phyloP scores from a whole-genome alignment of 805 yeast species.

The Priceomyces carsonii region DNA sequence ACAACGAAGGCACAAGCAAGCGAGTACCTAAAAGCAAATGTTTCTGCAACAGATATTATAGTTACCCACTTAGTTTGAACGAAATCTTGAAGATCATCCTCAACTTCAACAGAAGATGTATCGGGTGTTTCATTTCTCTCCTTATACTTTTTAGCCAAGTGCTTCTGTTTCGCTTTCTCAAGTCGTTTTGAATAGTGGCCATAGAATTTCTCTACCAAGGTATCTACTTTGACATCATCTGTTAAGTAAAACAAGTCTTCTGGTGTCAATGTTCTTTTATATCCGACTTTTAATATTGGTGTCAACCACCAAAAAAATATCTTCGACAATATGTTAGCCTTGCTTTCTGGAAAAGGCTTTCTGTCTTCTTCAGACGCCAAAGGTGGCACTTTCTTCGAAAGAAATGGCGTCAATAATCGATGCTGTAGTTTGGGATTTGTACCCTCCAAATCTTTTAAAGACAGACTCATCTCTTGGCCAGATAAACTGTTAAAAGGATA shows the following conservation, averaged over 20 bases:
- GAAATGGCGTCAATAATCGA: conserved; percentile 33
- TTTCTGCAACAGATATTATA: conserved; percentile 23
- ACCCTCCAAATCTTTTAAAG: conserved; percentile 8
- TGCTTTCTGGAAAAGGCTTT: conserved; percentile 41
- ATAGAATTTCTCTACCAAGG: conserved; percentile 29
- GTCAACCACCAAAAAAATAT: conserved; percentile 66
- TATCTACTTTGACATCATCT: conserved; percentile 35
- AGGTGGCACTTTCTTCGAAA: conserved; percentile 48
- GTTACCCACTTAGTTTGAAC: conserved; percentile 23
- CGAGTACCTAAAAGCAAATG: conserved; percentile 31
- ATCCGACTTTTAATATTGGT: conserved; percentile 66
- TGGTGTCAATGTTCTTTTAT: conserved; percentile 67
- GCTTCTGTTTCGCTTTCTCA: conserved; percentile 20
- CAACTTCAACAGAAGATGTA: conserved; percentile 18
- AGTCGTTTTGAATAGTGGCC: conserved; percentile 19
- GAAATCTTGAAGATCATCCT: conserved; percentile 33
- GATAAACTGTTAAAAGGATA: too few species aligned
- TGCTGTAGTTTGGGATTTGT: conserved; percentile 24
- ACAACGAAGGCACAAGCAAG: conserved; percentile 31
- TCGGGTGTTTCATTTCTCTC: conserved; percentile 25
- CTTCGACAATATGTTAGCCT: conserved; percentile 40
- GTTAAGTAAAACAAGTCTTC: conserved; percentile 53
- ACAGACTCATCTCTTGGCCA: too few species aligned
- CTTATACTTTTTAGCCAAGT: conserved; percentile 25
- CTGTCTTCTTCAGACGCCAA: conserved; percentile 55